A percentile compares a stretch with the other conserved stretches of the same genome.
These are phyloP conservation scores for Citrus trifoliata DNA, from an alignment of 345 rosid species.

Conservation along the genomic window DNA sequence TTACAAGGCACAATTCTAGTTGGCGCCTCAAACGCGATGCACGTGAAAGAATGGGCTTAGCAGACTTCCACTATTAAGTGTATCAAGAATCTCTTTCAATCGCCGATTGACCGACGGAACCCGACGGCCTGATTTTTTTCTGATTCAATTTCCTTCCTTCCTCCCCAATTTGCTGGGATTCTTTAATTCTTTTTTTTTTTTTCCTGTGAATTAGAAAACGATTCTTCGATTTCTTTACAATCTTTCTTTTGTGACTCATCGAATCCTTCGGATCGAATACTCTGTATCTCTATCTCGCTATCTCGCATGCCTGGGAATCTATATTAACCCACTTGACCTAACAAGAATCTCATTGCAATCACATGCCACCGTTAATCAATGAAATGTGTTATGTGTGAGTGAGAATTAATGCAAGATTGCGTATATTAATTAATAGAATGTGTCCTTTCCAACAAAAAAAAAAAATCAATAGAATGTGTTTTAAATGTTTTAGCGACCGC, in stretches of 20 bases:
- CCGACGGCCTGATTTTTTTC: background rate
- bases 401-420: too few relatives aligned
- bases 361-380: background rate
- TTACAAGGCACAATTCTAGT: background rate
- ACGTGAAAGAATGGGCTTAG: conserved; percentile 18
- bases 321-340: too few relatives aligned
- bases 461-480: too few relatives aligned
- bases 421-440: too few relatives aligned
- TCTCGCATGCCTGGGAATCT: background rate
- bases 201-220: background rate
- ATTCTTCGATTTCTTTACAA: background rate
- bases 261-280: background rate
- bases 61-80: conserved; percentile 29
- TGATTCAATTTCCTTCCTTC: background rate
- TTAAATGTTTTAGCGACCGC: too few relatives aligned
- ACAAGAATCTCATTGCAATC: background rate
- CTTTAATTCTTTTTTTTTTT: conserved; percentile 17
- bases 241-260: background rate
- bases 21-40: background rate
- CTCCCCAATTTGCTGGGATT: conserved; percentile 33
- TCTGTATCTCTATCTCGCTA: background rate
- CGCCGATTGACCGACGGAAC: conserved; percentile 8
- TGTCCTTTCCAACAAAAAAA: too few relatives aligned
- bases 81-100: background rate
- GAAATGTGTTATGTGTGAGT: too few relatives aligned